These are phyloP conservation scores for Metschnikowia lochheadii DNA, from an alignment of 805 yeast species.

Conservation along the genomic window DNA sequence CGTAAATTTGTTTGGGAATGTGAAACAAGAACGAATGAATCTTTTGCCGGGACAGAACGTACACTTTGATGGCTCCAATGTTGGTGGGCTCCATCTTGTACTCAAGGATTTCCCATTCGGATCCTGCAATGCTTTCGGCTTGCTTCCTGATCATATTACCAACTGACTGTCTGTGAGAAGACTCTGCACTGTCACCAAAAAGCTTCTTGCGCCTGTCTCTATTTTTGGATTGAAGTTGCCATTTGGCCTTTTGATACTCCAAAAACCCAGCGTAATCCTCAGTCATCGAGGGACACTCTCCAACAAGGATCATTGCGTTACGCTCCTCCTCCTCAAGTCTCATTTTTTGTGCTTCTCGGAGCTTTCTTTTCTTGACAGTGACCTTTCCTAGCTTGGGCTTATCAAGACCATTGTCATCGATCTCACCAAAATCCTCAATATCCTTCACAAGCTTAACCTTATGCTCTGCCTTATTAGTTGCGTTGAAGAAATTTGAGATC, in stretches of 20 bases:
- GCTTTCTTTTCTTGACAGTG: conserved; percentile 43
- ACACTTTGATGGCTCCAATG: conserved; percentile 78
- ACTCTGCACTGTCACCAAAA: conserved; percentile 63
- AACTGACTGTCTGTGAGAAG: conserved; percentile 55
- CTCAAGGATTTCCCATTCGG: conserved; percentile 84
- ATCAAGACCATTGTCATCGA: conserved; percentile 19
- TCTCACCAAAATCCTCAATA: conserved; percentile 67
- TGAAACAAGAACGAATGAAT: conserved; percentile 70
- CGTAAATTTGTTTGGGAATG: conserved; percentile 68
- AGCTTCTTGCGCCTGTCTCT: conserved; percentile 67
- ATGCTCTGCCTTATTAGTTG: conserved; percentile 39
- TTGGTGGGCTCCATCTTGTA: conserved; percentile 48
- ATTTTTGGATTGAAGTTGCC: conserved; percentile 75
- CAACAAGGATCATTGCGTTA: conserved; percentile 44
- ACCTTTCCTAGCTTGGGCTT: conserved; percentile 44
- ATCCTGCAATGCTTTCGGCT: conserved; percentile 72
- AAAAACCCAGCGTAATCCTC: conserved; percentile 68
- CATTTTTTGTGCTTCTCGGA: conserved; percentile 18
- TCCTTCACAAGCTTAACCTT: conserved; percentile 44
- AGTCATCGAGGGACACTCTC: conserved; percentile 60
- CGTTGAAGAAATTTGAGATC: conserved; percentile 53
- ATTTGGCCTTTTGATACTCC: conserved; percentile 75
- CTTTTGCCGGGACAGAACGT: conserved; percentile 62
- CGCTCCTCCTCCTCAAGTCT: conserved; percentile 43
- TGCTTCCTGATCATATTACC: conserved; percentile 69